Conservation (phyloP, 2,329 filamentous ascomycete species). For the Endothia cerciana region DNA sequence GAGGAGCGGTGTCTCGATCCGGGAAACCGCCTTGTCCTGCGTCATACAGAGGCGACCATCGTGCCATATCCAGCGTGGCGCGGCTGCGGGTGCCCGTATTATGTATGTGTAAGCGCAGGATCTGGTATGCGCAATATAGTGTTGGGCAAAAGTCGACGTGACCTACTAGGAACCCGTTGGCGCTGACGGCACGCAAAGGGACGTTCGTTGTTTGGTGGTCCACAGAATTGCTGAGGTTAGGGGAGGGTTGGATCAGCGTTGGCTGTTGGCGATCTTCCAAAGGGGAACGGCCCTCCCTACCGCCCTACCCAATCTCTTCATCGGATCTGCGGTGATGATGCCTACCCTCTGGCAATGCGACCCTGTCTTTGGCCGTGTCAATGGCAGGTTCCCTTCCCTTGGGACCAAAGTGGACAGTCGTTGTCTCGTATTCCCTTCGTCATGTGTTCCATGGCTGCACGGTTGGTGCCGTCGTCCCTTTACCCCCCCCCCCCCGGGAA, state of each 20-base stretch:
- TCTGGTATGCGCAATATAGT: background rate
- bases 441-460: background rate
- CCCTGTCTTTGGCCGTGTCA: background rate
- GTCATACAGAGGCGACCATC: background rate
- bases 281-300: too few species aligned
- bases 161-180: background rate
- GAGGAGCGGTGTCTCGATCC: too few species aligned
- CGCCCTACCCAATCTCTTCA: background rate
- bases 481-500: background rate
- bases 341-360: background rate
- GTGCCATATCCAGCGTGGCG: constrained; percentile 1
- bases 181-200: background rate
- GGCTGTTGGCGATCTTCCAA: constrained; percentile 1
- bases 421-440: constrained; percentile 1
- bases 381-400: background rate
- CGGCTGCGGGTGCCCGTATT: constrained; percentile 6
- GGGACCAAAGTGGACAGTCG: background rate
- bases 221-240: background rate
- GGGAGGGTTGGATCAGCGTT: background rate
- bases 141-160: background rate
- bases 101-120: background rate
- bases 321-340: too few species aligned
- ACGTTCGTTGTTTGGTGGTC: background rate
- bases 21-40: background rate
- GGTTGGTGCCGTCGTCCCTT: background rate